Conservation (phyloP, 805 yeast genomes). For the Schizosaccharomyces lindneri region DNA sequence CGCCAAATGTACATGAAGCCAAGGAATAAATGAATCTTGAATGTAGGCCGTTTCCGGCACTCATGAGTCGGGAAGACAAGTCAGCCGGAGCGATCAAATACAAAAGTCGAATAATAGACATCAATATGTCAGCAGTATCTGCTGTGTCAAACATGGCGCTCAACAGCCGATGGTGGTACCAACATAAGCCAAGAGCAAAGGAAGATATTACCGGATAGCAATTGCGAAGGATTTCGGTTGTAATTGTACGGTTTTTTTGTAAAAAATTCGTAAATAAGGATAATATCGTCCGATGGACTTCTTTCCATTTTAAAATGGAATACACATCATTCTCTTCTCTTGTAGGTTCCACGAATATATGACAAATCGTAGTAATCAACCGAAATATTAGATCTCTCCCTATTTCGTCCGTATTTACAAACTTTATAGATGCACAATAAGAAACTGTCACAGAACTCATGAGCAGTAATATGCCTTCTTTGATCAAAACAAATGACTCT, state of each 20-base stretch:
- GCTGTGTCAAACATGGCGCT: background rate
- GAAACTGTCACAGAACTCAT: background rate
- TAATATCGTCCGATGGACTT: background rate
- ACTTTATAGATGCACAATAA: background rate
- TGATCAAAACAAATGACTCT: background rate
- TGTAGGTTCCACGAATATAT: background rate
- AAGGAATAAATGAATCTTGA: background rate
- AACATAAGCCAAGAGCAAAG: background rate
- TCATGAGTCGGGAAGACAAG: background rate
- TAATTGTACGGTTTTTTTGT: background rate
- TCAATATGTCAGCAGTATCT: background rate
- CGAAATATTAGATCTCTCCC: background rate
- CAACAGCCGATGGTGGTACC: background rate
- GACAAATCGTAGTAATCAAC: background rate
- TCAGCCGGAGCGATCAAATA: background rate
- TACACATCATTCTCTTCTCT: background rate
- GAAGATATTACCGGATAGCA: background rate
- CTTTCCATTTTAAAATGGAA: background rate
- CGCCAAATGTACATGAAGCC: background rate
- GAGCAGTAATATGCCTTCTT: background rate
- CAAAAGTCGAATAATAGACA: background rate
- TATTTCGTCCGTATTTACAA: background rate
- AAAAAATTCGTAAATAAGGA: background rate
- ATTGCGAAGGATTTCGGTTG: background rate
- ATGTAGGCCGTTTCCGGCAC: background rate